phyloP scores from a whole-genome alignment of 176 grass and related monocot genomes.

The Pontederia crassipes region DNA sequence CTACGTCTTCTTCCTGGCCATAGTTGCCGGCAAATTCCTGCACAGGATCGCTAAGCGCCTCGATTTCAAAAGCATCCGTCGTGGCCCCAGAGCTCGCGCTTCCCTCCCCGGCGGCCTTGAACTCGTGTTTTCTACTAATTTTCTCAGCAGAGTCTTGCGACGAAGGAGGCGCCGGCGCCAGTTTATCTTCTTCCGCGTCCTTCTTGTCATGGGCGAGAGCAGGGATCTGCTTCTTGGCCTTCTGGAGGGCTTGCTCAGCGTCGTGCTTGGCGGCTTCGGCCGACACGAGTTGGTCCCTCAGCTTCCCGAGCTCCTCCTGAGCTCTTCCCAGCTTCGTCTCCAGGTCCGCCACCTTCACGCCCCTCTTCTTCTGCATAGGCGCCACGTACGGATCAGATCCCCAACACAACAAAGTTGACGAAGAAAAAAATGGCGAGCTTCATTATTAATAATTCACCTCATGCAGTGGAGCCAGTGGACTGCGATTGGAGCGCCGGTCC shows the following conservation, averaged over 20 bases:
- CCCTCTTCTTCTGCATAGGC: constrained; percentile 44
- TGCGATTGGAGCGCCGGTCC: too few relatives aligned
- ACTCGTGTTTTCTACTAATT: background rate
- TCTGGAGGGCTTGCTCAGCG: constrained; percentile 33
- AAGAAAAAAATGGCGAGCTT: too few relatives aligned
- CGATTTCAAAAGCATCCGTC: constrained; percentile 40
- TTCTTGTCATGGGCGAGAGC: background rate
- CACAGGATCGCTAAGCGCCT: too few relatives aligned
- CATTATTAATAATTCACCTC: too few relatives aligned
- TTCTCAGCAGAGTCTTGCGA: background rate
- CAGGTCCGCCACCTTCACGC: constrained; percentile 39
- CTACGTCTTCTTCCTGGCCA: background rate
- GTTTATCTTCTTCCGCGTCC: background rate
- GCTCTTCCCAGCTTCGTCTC: constrained; percentile 54
- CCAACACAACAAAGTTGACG: too few relatives aligned
- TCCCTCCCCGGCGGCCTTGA: constrained; percentile 9
- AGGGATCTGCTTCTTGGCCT: constrained; percentile 49
- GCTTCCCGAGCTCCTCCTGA: constrained; percentile 41
- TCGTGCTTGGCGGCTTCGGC: constrained; percentile 61
- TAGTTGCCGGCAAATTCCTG: too few relatives aligned
- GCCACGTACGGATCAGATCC: too few relatives aligned
- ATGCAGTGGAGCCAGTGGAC: too few relatives aligned
- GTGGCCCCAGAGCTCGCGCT: constrained; percentile 17
- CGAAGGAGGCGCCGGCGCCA: background rate
- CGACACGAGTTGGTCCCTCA: constrained; percentile 45